Evolutionary conservation across 768 basidiomycete genomes (phyloP).

Genomic region (Steccherinum ochraceum): DNA sequence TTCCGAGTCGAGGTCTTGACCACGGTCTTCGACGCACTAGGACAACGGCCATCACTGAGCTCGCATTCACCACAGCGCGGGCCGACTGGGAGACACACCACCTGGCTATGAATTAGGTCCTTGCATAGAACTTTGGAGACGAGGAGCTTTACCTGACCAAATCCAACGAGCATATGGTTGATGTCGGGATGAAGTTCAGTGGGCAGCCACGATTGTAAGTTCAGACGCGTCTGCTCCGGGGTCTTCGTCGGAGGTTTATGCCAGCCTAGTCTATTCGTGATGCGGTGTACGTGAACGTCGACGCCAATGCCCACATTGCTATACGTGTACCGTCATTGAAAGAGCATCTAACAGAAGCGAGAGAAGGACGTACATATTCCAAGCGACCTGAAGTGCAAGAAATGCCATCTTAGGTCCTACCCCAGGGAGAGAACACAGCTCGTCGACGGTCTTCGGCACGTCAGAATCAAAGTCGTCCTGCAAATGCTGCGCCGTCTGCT

Average conservation of each 20-base stretch:
- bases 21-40: conserved; percentile 44
- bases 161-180: conserved; percentile 77
- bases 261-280: conserved; percentile 92
- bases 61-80: conserved; percentile 63
- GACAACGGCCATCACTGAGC: conserved; percentile 56
- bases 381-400: conserved; percentile 74
- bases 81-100: conserved; percentile 57
- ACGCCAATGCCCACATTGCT: conserved; percentile 92
- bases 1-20: conserved; percentile 16
- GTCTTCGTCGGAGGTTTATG: conserved; percentile 78
- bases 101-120: conserved; percentile 30
- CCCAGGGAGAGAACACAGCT: conserved; percentile 80
- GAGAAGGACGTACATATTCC: conserved; percentile 56
- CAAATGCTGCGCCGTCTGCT: conserved; percentile 63
- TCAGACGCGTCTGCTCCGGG: conserved; percentile 84
- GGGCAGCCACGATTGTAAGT: conserved; percentile 81
- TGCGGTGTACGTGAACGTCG: conserved; percentile 93
- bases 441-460: conserved; percentile 84
- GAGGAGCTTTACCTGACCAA: conserved; percentile 57
- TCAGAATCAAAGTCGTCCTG: conserved; percentile 73
- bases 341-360: neutral
- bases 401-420: conserved; percentile 98
- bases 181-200: conserved; percentile 66
- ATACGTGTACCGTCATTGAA: neutral
- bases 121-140: neutral